phyloP scores from a whole-genome alignment of 2,329 filamentous ascomycete genomes.

The Colletotrichum plurivorum region DNA sequence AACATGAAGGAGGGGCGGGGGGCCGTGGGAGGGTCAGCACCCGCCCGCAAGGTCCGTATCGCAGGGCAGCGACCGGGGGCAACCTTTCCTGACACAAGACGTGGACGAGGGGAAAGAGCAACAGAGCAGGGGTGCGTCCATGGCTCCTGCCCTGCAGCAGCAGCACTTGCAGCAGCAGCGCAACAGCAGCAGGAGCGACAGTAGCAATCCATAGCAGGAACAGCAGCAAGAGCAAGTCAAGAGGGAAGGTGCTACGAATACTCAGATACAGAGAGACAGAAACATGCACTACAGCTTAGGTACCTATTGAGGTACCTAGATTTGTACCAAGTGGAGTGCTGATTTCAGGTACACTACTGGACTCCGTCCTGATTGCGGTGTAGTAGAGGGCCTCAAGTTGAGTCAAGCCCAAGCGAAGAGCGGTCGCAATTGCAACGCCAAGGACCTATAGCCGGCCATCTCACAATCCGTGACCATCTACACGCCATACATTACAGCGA shows the following conservation, averaged over 20 bases:
- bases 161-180: not conserved
- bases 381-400: not conserved
- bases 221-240: constrained; percentile 20
- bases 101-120: constrained; percentile 1
- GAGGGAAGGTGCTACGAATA: not conserved
- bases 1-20: constrained; percentile 2
- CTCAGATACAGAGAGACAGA: too few species aligned
- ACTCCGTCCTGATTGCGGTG: too few species aligned
- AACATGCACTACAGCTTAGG: too few species aligned
- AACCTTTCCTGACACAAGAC: constrained; percentile 1
- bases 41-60: constrained; percentile 1
- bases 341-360: too few species aligned
- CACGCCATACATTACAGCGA: not conserved
- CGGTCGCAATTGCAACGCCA: constrained; percentile 17
- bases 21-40: too few species aligned
- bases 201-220: constrained; percentile 23
- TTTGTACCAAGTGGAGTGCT: not conserved
- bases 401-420: not conserved
- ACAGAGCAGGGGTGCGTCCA: not conserved
- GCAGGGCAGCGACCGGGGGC: constrained; percentile 22
- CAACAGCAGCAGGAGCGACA: not conserved
- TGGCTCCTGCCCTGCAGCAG: not conserved
- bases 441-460: constrained; percentile 8
- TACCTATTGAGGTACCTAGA: not conserved
- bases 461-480: constrained; percentile 11